Base-by-base conservation (phyloP, 176 grass and related monocot genomes). In the Triticum urartu region DNA sequence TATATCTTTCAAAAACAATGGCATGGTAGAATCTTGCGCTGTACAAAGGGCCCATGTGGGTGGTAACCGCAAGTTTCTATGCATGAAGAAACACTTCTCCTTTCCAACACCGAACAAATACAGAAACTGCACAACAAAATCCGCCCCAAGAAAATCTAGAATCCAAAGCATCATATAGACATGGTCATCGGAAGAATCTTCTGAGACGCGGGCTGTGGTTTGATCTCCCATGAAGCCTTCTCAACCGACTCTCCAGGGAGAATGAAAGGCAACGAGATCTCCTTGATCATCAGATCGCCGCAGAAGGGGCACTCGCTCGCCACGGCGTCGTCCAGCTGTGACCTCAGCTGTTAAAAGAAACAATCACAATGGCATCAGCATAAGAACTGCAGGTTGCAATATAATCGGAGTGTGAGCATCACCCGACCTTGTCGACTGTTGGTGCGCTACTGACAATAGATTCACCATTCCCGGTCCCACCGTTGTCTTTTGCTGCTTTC, bases 271-370 rank as follows among this genome's bases (percentile, higher is more conserved):
- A 91, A 56, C 54, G 94, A 91, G 26, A 96, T 91, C 79, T 98
- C 97, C 73, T 88, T 95, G 83, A 98, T 98, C 97, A 98, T 98
- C 58, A 98, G 73, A 70, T 95, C 97, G 3, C 97, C 97, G 20
- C 97, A 98, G 72, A 98, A 98, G 58, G 94, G 90, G 43, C 97
- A 98, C 79, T 98, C 92, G 13, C 94, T 98, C 20, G 92, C 97
- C 32, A 99, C 88, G 34, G 94, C 97, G 85, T 96, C 97, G 73
- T 99, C 97, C 70, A 99, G 74, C 66, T 92, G 97, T 0, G 85
- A 91, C 77, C 97, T 89, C 84, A 99, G 83, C 97, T 99, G 87
- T 84, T 47, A 72, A 64, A 58, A 83, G 0, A 69, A 86, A 18
- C 5, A 5, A 18, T 9, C 30, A 34, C 2, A 9, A 60, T 61